Conservation (phyloP, 306 rosid species). For the Casuarina cunninghamiana region DNA sequence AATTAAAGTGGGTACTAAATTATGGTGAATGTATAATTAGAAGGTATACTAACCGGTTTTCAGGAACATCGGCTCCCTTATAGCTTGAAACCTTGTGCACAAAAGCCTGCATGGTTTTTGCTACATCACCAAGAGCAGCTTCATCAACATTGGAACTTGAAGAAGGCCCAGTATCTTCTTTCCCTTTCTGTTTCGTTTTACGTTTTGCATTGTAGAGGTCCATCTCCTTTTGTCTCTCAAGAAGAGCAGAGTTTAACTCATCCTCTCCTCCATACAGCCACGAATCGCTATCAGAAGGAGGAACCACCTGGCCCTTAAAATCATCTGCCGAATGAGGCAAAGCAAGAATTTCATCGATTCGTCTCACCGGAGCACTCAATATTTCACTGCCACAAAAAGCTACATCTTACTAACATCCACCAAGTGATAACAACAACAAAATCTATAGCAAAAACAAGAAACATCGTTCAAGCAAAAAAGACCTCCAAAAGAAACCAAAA, state of each 20-base stretch:
- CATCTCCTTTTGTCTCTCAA: slow-evolving; percentile 91
- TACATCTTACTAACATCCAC: slow-evolving; percentile 24
- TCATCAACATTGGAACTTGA: slow-evolving; percentile 51
- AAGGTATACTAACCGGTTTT: slow-evolving; percentile 55
- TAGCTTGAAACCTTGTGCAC: slow-evolving; percentile 79
- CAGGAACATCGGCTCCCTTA: slow-evolving; percentile 88
- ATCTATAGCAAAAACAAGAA: neutral
- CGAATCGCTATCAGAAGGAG: slow-evolving; percentile 83
- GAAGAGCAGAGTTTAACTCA: slow-evolving; percentile 72
- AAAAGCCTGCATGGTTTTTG: slow-evolving; percentile 79
- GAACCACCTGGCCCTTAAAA: slow-evolving; percentile 58
- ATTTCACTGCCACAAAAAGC: slow-evolving; percentile 59
- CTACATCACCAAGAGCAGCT: slow-evolving; percentile 68
- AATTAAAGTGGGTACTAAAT: slow-evolving; percentile 13
- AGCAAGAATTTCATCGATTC: slow-evolving; percentile 85
- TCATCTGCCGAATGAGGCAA: slow-evolving; percentile 59
- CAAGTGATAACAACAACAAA: neutral
- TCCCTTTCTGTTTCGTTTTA: slow-evolving; percentile 61
- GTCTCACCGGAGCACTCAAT: slow-evolving; percentile 82
- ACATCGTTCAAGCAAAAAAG: neutral
- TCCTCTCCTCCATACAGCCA: slow-evolving; percentile 91
- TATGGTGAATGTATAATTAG: neutral
- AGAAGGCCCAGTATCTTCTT: slow-evolving; percentile 41
- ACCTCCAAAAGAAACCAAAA: neutral
- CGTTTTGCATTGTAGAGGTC: slow-evolving; percentile 62